Evolutionary conservation across 2,329 filamentous ascomycete species (phyloP), one percentile per base, ranked within the genome.

Genomic region (Claviceps capensis): DNA sequence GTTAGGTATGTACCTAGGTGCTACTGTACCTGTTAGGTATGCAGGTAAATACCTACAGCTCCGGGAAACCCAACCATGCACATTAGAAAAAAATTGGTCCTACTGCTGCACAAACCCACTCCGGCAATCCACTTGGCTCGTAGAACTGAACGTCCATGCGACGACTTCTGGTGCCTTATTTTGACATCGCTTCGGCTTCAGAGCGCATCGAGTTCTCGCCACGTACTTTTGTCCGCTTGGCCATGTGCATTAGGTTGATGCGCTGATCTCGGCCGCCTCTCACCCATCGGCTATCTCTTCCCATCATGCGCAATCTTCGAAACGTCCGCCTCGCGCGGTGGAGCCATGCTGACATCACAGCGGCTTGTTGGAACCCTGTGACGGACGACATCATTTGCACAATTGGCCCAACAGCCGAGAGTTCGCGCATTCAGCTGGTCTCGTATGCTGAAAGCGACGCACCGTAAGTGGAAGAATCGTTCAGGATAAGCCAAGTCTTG

Each of bases 361-460:
- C 88, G 34, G 81, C 83, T 52, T 85, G 88, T 62, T 97, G 91
- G 91, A 89, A 97, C 70, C 77, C 84, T 48, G 77, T 82, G 55
- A 82, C 79, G 57, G 85, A 93, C 67, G 81, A 86, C 55, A 69
- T 93, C 50, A 76, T 98, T 60, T 90, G 85, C 70, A 83, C 88
- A 50, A 85, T 91, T 73, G 91, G 93, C 7, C 93, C 91, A 56
- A 83, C 82, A 3, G 72, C 79, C 64, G 72, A 77, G 59, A 81
- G 81, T 64, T 74, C 83, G 52, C 73, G 82, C 50, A 86, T 98
- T 60, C 84, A 91, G 66, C 75, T 97, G 54, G 64, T 78, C 47
- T 74, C 79, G 56, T 62, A 82, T 47, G 65, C 68, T 44, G 72
- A 73, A 54, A 68, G 73, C 53, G 66, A 67, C 47, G 63, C 65